Percentiles rank a stretch among this genome's conserved stretches.
Evolutionary conservation across 257 asterid species (phyloP).

Genomic region (Penstemon barbatus): DNA sequence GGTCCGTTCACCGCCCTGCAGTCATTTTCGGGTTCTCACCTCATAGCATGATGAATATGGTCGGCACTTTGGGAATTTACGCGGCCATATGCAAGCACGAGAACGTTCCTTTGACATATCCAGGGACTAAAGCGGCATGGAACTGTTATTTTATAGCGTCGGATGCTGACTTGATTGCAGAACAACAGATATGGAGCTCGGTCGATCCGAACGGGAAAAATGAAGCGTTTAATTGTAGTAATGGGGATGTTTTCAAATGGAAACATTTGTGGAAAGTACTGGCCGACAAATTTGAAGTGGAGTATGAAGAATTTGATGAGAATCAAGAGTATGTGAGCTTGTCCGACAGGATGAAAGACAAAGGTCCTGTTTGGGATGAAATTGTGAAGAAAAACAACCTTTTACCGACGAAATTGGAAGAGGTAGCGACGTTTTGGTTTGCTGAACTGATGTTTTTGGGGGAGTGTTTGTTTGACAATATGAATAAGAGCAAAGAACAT

Average conservation of each 20-base stretch:
- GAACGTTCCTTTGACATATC: slow-evolving; percentile 28
- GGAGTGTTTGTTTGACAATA: slow-evolving; percentile 37
- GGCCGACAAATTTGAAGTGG: slow-evolving; percentile 35
- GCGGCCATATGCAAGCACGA: slow-evolving; percentile 43
- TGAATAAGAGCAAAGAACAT: slow-evolving; percentile 47
- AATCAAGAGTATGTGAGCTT: slow-evolving; percentile 32
- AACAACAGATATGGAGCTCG: slow-evolving; percentile 45
- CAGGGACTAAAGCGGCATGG: slow-evolving; percentile 40
- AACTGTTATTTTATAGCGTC: slow-evolving; percentile 36
- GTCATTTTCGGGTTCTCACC: slow-evolving; percentile 43
- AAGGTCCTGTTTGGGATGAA: slow-evolving; percentile 40
- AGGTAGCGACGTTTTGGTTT: slow-evolving; percentile 42
- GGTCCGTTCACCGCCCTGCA: slow-evolving; percentile 43
- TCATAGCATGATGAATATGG: slow-evolving; percentile 34
- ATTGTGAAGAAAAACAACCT: slow-evolving; percentile 36
- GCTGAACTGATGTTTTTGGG: slow-evolving; percentile 34
- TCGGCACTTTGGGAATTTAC: slow-evolving; percentile 32
- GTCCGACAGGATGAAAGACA: slow-evolving; percentile 38
- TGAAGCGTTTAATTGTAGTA: slow-evolving; percentile 41
- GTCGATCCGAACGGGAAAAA: slow-evolving; percentile 39
- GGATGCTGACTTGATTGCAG: slow-evolving; percentile 40
- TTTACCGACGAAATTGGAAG: slow-evolving; percentile 30
- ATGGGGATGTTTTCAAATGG: slow-evolving; percentile 46
- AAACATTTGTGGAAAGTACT: slow-evolving; percentile 38
- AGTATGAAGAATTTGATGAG: slow-evolving; percentile 30